Percentiles rank a stretch among this genome's conserved stretches.
Conservation (phyloP, 148 eudicot species). For the Gaultheria prostrata region DNA sequence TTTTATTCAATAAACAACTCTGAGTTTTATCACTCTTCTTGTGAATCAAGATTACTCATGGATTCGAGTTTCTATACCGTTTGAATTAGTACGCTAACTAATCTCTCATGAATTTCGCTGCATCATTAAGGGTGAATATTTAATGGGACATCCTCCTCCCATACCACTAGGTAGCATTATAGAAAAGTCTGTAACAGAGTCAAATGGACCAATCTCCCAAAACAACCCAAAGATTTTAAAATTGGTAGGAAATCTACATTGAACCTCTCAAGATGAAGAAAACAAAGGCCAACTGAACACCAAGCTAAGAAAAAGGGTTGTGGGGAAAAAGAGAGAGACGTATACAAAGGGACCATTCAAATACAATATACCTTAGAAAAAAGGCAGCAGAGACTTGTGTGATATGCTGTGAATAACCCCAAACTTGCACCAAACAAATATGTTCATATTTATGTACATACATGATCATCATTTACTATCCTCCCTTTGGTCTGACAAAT, state of each 20-base stretch:
- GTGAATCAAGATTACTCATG: too few species aligned
- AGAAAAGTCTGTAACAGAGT: not conserved
- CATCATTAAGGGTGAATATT: too few species aligned
- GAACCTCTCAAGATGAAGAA: not conserved
- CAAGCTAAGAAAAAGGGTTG: not conserved
- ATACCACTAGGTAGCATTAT: too few species aligned
- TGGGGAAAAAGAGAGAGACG: not conserved
- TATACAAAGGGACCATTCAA: not conserved
- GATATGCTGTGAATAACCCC: not conserved
- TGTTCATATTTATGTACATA: not conserved
- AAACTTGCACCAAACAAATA: not conserved
- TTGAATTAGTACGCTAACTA: too few species aligned
- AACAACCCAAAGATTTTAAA: not conserved
- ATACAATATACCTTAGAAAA: conserved; percentile 17
- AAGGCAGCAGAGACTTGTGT: not conserved
- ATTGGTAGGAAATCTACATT: not conserved
- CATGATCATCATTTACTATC: not conserved
- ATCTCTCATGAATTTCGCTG: too few species aligned
- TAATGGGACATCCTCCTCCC: too few species aligned
- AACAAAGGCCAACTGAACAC: not conserved
- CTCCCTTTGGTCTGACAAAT: not conserved
- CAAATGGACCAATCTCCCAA: not conserved
- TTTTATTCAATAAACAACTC: too few species aligned
- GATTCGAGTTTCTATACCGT: too few species aligned
- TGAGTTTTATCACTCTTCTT: too few species aligned